Conservation (phyloP, 495 filamentous ascomycete genomes). For the Astrothelium subdiscretum region DNA sequence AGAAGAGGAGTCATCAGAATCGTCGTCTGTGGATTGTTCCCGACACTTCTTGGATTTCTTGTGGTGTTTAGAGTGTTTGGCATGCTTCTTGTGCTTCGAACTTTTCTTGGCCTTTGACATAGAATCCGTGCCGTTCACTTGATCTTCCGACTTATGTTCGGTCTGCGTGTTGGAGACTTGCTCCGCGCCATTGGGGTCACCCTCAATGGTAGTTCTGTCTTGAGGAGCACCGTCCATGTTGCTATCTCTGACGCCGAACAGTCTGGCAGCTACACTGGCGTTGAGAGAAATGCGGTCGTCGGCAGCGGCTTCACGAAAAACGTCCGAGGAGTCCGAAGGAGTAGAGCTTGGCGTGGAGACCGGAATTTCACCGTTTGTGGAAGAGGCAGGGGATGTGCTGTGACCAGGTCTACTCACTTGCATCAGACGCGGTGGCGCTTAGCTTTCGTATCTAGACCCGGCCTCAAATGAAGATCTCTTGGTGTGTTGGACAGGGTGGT, state of each 20-base stretch:
- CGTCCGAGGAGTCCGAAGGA: constrained; percentile 8
- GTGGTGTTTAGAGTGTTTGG: constrained; percentile 25
- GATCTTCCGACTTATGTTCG: not conserved
- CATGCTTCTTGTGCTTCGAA: constrained; percentile 25
- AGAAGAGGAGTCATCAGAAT: not conserved
- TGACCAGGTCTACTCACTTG: not conserved
- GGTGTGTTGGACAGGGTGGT: not conserved
- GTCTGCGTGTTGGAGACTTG: not conserved
- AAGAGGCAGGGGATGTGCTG: not conserved
- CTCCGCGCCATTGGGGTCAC: not conserved
- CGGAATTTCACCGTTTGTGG: constrained; percentile 2
- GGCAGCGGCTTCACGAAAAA: not conserved
- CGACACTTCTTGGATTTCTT: constrained; percentile 27
- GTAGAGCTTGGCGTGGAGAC: constrained; percentile 11
- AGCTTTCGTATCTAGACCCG: not conserved
- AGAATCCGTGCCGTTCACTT: constrained; percentile 6
- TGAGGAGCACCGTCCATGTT: constrained; percentile 9
- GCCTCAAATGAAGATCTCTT: not conserved
- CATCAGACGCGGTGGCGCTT: not conserved
- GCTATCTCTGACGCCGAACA: not conserved
- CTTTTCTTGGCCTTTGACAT: constrained; percentile 2
- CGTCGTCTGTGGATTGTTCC: constrained; percentile 2
- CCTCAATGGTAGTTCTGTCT: constrained; percentile 4
- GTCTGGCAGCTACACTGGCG: not conserved
- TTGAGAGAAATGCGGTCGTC: not conserved